A percentile compares a stretch with the other conserved stretches of the same genome.
phyloP scores from a whole-genome alignment of 2,329 filamentous ascomycete species.

The Mollisia scopiformis region DNA sequence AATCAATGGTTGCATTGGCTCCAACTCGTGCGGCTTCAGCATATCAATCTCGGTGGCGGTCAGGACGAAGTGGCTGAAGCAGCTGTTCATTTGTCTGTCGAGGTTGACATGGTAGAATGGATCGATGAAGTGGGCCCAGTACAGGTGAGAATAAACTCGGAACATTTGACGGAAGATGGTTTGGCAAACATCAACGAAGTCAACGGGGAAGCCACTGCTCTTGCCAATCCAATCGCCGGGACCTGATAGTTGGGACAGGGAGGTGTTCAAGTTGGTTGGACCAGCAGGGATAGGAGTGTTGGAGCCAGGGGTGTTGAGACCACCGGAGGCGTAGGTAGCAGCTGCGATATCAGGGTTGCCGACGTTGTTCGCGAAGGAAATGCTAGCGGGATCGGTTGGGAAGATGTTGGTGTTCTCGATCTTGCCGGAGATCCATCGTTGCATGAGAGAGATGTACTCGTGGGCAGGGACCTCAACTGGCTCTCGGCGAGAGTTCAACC shows the following conservation, averaged over 20 bases:
- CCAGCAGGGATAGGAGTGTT: conserved; percentile 40
- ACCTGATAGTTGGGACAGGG: conserved; percentile 65
- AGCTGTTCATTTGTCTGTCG: conserved; percentile 82
- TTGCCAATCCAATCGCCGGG: conserved; percentile 83
- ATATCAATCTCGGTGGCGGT: conserved; percentile 82
- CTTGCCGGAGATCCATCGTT: conserved; percentile 97
- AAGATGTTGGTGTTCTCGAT: conserved; percentile 90
- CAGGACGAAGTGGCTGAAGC: conserved; percentile 83
- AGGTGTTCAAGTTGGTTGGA: conserved; percentile 48
- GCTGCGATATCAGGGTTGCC: conserved; percentile 60
- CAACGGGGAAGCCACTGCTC: conserved; percentile 87
- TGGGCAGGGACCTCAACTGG: conserved; percentile 90
- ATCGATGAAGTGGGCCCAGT: conserved; percentile 91
- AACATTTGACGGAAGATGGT: conserved; percentile 98
- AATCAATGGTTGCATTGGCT: conserved; percentile 94
- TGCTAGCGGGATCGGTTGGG: conserved; percentile 77
- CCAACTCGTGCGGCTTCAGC: conserved; percentile 85
- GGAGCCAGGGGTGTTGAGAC: conserved; percentile 47
- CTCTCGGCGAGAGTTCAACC: conserved; percentile 85
- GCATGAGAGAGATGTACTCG: conserved; percentile 94
- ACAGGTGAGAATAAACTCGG: conserved; percentile 95
- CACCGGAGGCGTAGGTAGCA: conserved; percentile 57
- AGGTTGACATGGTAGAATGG: conserved; percentile 83
- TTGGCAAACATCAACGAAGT: conserved; percentile 89
- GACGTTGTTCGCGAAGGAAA: conserved; percentile 67